Percentiles rank a stretch among this genome's conserved stretches.
Evolutionary conservation across 768 basidiomycete species (phyloP).

Genomic region (Porpolomopsis calyptriformis): DNA sequence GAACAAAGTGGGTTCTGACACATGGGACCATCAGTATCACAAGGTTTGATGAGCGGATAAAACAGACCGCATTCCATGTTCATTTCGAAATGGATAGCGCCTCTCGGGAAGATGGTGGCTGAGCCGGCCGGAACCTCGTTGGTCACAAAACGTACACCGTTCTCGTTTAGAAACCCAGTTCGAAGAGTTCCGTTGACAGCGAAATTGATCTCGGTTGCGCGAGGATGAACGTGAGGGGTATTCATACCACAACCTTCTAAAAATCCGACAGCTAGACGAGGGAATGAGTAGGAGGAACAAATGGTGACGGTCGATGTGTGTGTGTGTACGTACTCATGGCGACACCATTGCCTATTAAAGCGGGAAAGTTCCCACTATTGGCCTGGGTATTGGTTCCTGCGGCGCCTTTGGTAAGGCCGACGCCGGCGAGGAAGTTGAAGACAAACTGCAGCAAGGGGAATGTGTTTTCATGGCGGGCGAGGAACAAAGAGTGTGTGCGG

Average conservation of each 20-base stretch:
- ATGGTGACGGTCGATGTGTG: too few species aligned
- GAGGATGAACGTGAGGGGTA: constrained; percentile 15
- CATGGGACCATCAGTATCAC: constrained; percentile 10
- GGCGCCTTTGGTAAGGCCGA: constrained; percentile 5
- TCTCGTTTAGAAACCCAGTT: constrained; percentile 16
- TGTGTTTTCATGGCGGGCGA: too few species aligned
- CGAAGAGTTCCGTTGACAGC: constrained; percentile 14
- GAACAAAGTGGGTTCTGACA: constrained; percentile 13
- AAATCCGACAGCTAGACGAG: constrained; percentile 8
- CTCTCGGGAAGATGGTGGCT: constrained; percentile 12
- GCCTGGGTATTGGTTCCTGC: constrained; percentile 11
- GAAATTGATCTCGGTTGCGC: constrained; percentile 15
- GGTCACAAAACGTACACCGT: constrained; percentile 13
- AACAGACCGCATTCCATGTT: constrained; percentile 12
- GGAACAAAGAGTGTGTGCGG: constrained; percentile 3
- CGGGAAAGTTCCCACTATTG: constrained; percentile 14
- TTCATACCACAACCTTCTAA: constrained; percentile 14
- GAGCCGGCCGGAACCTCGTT: constrained; percentile 12
- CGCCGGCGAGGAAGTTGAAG: constrained; percentile 14
- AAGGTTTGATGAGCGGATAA: constrained; percentile 12
- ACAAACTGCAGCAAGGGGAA: constrained; percentile 7
- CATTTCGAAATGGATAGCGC: constrained; percentile 14
- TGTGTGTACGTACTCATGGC: constrained; percentile 13
- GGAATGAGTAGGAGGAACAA: too few species aligned
- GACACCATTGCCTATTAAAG: constrained; percentile 11